These are phyloP conservation scores for Phytophthora nicotianae DNA, from an alignment of 352 stramenopile genomes.

Conservation along the genomic window DNA sequence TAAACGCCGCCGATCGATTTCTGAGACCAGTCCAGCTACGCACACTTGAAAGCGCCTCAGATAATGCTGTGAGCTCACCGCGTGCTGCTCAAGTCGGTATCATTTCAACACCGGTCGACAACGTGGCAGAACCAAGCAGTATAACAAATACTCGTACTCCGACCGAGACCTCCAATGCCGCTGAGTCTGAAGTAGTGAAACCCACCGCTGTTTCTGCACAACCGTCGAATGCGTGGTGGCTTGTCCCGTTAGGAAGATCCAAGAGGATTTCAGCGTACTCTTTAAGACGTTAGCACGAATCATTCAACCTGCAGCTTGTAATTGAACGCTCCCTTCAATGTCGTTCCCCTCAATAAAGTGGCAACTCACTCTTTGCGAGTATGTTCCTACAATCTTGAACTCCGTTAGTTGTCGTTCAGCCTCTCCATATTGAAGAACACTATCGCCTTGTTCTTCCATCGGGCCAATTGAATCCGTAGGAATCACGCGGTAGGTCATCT, in stretches of 20 bases:
- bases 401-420: conserved; percentile 12
- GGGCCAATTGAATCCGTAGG: conserved; percentile 24
- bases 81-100: background rate
- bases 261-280: conserved; percentile 47
- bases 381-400: conserved; percentile 38
- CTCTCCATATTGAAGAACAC: background rate
- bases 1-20: conserved; percentile 36
- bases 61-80: background rate
- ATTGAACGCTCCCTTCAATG: conserved; percentile 35
- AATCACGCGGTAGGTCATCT: conserved; percentile 50
- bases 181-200: conserved; percentile 18
- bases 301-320: conserved; percentile 21
- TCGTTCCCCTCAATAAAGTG: conserved; percentile 32
- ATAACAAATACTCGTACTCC: background rate
- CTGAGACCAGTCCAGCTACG: conserved; percentile 29
- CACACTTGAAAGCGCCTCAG: background rate
- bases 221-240: conserved; percentile 29
- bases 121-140: background rate
- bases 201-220: conserved; percentile 7
- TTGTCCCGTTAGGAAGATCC: conserved; percentile 27
- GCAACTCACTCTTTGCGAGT: conserved; percentile 33
- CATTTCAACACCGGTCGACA: conserved; percentile 10
- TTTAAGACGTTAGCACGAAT: conserved; percentile 22
- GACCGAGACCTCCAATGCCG: conserved; percentile 5
- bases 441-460: conserved; percentile 9